phyloP scores from a whole-genome alignment of 2,329 filamentous ascomycete species.

The Aureobasidium subglaciale region DNA sequence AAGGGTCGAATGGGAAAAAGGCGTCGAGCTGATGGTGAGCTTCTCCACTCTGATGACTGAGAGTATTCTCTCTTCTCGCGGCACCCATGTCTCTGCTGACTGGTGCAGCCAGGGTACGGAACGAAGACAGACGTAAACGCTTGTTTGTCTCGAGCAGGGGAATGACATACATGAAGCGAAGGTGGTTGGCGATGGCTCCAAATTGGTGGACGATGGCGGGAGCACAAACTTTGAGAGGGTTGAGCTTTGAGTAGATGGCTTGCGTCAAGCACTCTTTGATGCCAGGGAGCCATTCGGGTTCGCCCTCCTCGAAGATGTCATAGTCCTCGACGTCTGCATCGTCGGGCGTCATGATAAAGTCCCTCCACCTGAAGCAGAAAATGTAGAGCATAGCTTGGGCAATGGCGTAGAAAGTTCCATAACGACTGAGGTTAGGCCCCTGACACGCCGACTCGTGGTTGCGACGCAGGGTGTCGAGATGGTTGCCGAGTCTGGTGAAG shows the following conservation, averaged over 20 bases:
- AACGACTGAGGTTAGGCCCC: conserved; percentile 78
- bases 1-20: conserved; percentile 97
- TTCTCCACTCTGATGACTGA: conserved; percentile 56
- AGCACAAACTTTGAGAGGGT: conserved; percentile 91
- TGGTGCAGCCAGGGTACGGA: conserved; percentile 36
- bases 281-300: conserved; percentile 69
- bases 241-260: conserved; percentile 81
- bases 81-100: conserved; percentile 38
- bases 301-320: conserved; percentile 55
- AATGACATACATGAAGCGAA: conserved; percentile 84
- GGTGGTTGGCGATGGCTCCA: conserved; percentile 75
- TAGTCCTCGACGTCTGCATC: conserved; percentile 32
- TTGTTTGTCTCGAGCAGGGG: conserved; percentile 88
- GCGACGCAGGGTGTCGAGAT: conserved; percentile 68
- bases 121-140: conserved; percentile 64
- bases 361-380: conserved; percentile 96
- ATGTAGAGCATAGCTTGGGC: conserved; percentile 90
- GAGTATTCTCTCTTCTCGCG: conserved; percentile 49
- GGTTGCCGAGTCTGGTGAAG: conserved; percentile 68
- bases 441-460: conserved; percentile 67
- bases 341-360: conserved; percentile 60
- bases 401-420: conserved; percentile 77
- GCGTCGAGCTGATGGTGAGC: conserved; percentile 80
- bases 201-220: conserved; percentile 88
- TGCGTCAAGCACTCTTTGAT: conserved; percentile 67